Evolutionary conservation across 2,329 filamentous ascomycete species (phyloP).

Genomic region (Fusarium burgessii): DNA sequence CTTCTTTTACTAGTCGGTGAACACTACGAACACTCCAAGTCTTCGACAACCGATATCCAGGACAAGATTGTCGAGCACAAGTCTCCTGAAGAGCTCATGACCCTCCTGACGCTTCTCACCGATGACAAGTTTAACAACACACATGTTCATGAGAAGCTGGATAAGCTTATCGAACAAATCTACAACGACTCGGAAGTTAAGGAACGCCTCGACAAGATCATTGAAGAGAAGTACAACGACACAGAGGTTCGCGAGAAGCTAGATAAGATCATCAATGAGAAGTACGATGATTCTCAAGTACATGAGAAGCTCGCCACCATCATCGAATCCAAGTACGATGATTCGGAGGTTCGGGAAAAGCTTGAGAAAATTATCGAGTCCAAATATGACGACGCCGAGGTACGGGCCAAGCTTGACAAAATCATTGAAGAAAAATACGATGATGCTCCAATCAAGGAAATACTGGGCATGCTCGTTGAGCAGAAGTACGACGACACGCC

Average conservation of each 20-base stretch:
- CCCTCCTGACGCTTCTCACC: slow-evolving; percentile 60
- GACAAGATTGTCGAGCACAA: slow-evolving; percentile 72
- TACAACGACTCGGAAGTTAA: slow-evolving; percentile 47
- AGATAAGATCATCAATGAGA: slow-evolving; percentile 46
- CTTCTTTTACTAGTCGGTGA: slow-evolving; percentile 85
- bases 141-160: slow-evolving; percentile 48
- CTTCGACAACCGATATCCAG: slow-evolving; percentile 66
- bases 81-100: slow-evolving; percentile 65
- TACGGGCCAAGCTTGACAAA: slow-evolving; percentile 43
- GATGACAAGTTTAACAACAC: slow-evolving; percentile 62
- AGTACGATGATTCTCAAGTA: slow-evolving; percentile 66
- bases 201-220: slow-evolving; percentile 45
- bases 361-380: slow-evolving; percentile 54
- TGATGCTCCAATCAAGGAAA: slow-evolving; percentile 48
- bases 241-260: slow-evolving; percentile 19
- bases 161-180: slow-evolving; percentile 43
- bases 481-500: slow-evolving; percentile 48
- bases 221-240: slow-evolving; percentile 25
- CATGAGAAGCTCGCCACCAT: slow-evolving; percentile 65
- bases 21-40: slow-evolving; percentile 89
- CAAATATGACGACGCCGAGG: slow-evolving; percentile 67
- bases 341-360: slow-evolving; percentile 47
- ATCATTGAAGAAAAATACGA: slow-evolving; percentile 47
- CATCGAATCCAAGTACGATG: slow-evolving; percentile 48
- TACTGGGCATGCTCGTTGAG: slow-evolving; percentile 37